These are phyloP conservation scores for Leptoxyphium fumago DNA, from an alignment of 2,329 filamentous ascomycete species.

Conservation along the genomic window DNA sequence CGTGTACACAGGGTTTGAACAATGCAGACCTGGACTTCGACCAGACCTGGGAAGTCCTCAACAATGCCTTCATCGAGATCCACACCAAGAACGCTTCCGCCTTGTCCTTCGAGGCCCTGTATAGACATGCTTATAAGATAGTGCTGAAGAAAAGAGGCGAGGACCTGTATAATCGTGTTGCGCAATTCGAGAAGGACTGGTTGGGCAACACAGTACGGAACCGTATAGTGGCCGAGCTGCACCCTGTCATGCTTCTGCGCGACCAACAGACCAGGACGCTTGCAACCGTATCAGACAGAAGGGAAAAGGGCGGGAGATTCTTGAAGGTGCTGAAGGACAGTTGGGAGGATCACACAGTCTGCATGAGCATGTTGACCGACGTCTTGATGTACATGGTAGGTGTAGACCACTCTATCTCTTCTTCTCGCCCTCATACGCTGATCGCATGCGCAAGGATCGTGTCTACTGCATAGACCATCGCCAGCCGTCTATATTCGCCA, in stretches of 20 bases:
- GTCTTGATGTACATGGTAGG: slow-evolving; percentile 84
- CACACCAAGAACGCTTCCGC: slow-evolving; percentile 81
- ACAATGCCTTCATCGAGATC: slow-evolving; percentile 68
- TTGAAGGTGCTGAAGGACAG: slow-evolving; percentile 58
- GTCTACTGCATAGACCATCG: slow-evolving; percentile 62
- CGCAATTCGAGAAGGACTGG: slow-evolving; percentile 69
- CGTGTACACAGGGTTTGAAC: slow-evolving; percentile 36
- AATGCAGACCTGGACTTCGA: slow-evolving; percentile 65
- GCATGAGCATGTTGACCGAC: slow-evolving; percentile 80
- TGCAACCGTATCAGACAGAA: slow-evolving; percentile 61
- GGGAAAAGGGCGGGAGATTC: slow-evolving; percentile 70
- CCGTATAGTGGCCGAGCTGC: slow-evolving; percentile 55
- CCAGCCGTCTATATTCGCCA: slow-evolving; percentile 64
- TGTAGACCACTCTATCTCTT: slow-evolving; percentile 1
- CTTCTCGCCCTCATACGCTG: slow-evolving; percentile 6
- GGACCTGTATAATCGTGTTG: slow-evolving; percentile 65
- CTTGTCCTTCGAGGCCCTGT: slow-evolving; percentile 89
- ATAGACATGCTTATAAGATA: slow-evolving; percentile 86
- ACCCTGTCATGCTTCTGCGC: slow-evolving; percentile 47
- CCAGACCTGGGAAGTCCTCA: slow-evolving; percentile 64
- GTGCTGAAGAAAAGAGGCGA: slow-evolving; percentile 78
- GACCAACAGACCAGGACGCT: slow-evolving; percentile 20
- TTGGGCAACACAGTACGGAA: slow-evolving; percentile 59
- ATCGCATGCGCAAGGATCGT: slow-evolving; percentile 45
- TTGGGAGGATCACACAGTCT: slow-evolving; percentile 81